Evolutionary conservation across 2,329 filamentous ascomycete genomes (phyloP), one percentile per base, ranked within the genome.

Genomic region (Penicillium sp.): DNA sequence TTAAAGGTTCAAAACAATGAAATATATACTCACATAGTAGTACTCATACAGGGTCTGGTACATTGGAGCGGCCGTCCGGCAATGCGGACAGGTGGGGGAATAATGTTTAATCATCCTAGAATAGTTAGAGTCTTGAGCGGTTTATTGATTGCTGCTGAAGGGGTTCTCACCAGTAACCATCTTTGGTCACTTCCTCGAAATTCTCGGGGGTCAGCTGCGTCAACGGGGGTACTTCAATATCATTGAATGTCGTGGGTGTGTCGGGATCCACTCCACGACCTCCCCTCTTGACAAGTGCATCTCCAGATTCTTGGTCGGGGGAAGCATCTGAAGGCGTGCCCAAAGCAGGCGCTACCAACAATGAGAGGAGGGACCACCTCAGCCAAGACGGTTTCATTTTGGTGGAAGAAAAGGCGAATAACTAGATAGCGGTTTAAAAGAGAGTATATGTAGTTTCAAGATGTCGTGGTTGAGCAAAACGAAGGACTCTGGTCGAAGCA

Each of bases 31-130:
- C 61, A 79, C 76, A 60, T 78, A 86, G 78, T 97, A 99, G 75
- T 87, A 97, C 77, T 99, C 94, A 80, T 97, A 96, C 14, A 93
- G 75, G 5, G 92, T 97, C 76, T 97, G 92, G 81, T 86, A 97
- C 49, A 85, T 87, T 8, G 94, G 94, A 50, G 90, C 91, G 68
- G 91, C 89, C 48, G 82, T 79, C 71, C 82, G 82, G 78, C 92
- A 97, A 74, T 96, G 91, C 45, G 81, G 82, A 74, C 80, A 82
- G 34, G 72, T 70, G 37, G 80, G 80, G 44, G 81, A 82, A 59
- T 78, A 81, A 59, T 80, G 75, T 66, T 82, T 82, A 29, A 82
- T 71, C 61, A 82, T 78, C 79, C 79, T 81, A 58, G 9, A 26
- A 24, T 26, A 42, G 53, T 72, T 55, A 70, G 61, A 49, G 51